Conservation (phyloP, 1,284 basidiomycete species). For the Wolfiporia cocos region DNA sequence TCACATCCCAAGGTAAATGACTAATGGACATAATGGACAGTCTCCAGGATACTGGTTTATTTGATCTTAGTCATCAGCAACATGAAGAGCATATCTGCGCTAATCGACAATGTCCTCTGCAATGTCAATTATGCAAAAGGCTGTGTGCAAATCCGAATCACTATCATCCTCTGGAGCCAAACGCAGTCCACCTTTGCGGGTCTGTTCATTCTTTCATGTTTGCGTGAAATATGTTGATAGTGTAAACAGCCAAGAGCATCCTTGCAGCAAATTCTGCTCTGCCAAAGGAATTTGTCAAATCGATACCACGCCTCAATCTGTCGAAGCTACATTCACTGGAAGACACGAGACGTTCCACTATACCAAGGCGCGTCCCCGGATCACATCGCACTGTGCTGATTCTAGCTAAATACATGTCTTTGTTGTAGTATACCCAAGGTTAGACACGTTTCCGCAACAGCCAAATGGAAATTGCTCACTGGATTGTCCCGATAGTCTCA, state of each 20-base stretch:
- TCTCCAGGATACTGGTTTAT: too few relatives aligned
- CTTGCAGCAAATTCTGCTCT: slow-evolving; percentile 37
- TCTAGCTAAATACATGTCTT: too few relatives aligned
- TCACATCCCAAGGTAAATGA: neutral
- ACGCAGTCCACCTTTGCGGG: slow-evolving; percentile 51
- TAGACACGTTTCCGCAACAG: too few relatives aligned
- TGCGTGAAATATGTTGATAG: too few relatives aligned
- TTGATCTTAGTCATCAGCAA: slow-evolving; percentile 31
- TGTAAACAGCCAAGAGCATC: slow-evolving; percentile 38
- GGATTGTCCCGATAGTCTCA: slow-evolving; percentile 30
- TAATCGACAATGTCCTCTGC: slow-evolving; percentile 42
- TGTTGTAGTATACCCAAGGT: too few relatives aligned
- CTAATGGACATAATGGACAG: too few relatives aligned
- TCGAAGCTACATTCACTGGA: slow-evolving; percentile 50
- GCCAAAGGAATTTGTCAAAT: slow-evolving; percentile 49
- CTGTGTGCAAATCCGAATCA: slow-evolving; percentile 44
- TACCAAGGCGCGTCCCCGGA: slow-evolving; percentile 36
- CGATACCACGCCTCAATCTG: slow-evolving; percentile 47
- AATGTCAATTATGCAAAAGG: slow-evolving; percentile 47
- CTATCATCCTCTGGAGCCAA: slow-evolving; percentile 40
- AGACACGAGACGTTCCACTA: slow-evolving; percentile 41
- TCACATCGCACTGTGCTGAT: too few relatives aligned
- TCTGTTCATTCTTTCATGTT: too few relatives aligned
- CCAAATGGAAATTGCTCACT: too few relatives aligned
- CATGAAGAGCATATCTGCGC: slow-evolving; percentile 46